Percentiles rank a stretch among this genome's conserved stretches.
These are phyloP conservation scores for Corynespora cassiicola DNA, from an alignment of 2,329 filamentous ascomycete species.

Conservation along the genomic window DNA sequence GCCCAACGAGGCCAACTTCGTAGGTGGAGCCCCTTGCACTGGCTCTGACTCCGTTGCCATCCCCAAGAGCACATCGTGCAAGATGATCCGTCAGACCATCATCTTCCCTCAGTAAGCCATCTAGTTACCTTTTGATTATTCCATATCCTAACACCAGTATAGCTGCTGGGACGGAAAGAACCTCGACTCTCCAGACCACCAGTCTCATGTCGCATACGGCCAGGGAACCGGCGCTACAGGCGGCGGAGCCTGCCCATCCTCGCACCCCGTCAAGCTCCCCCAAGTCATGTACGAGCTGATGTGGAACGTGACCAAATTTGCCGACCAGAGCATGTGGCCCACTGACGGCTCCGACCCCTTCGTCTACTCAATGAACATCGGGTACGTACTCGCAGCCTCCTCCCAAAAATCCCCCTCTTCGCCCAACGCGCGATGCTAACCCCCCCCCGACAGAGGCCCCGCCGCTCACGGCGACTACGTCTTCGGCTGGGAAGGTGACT, in stretches of 20 bases:
- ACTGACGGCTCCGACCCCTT: conserved; percentile 39
- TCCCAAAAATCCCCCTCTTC: neutral
- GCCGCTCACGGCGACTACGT: conserved; percentile 49
- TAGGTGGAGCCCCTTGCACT: conserved; percentile 58
- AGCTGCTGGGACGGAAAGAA: conserved; percentile 38
- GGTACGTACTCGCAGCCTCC: conserved; percentile 17
- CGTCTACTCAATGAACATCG: conserved; percentile 42
- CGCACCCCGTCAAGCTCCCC: conserved; percentile 40
- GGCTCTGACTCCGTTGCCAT: conserved; percentile 60
- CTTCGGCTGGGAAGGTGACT: conserved; percentile 53
- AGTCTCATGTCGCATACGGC: conserved; percentile 55
- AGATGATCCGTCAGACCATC: conserved; percentile 62
- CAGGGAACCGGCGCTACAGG: conserved; percentile 54
- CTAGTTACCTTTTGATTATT: neutral
- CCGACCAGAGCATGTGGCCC: conserved; percentile 39
- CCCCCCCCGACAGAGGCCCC: conserved; percentile 31
- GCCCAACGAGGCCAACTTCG: conserved; percentile 54
- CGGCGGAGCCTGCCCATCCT: conserved; percentile 55
- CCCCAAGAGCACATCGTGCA: conserved; percentile 53
- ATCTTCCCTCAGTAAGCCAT: conserved; percentile 50
- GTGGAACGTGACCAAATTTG: conserved; percentile 40
- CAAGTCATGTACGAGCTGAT: conserved; percentile 46
- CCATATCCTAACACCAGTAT: neutral
- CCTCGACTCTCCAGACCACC: conserved; percentile 40
- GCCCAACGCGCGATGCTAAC: too few relatives aligned